Percentiles rank a stretch among this genome's conserved stretches.
Evolutionary conservation across 352 stramenopile genomes (phyloP).

Genomic region (Phytophthora rubi): DNA sequence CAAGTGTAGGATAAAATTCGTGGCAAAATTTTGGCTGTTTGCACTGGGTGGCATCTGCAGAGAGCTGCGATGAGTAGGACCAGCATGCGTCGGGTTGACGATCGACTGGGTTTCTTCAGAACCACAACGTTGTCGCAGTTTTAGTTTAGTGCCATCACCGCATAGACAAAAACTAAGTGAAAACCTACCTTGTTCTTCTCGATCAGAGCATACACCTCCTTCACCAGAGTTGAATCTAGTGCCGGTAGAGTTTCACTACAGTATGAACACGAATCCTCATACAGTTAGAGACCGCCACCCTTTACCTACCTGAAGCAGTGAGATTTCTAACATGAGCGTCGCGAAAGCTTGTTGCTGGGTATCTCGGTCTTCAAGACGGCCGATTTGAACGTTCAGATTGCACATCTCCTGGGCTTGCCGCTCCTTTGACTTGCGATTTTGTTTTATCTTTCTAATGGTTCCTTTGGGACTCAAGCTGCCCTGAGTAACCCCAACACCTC

Average conservation of each 20-base stretch:
- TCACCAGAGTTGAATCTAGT: conserved; percentile 44
- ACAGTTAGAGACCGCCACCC: not conserved
- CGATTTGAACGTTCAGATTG: conserved; percentile 55
- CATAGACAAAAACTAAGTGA: not conserved
- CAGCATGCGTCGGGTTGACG: conserved; percentile 64
- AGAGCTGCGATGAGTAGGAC: conserved; percentile 63
- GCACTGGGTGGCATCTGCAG: conserved; percentile 51
- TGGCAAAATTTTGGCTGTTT: conserved; percentile 45
- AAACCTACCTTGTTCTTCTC: conserved; percentile 66
- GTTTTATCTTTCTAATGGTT: conserved; percentile 50
- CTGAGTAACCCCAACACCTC: not conserved
- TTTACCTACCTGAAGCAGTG: not conserved
- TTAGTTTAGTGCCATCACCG: conserved; percentile 1
- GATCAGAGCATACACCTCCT: conserved; percentile 51
- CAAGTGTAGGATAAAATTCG: conserved; percentile 53
- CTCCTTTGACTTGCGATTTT: conserved; percentile 56
- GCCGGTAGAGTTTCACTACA: conserved; percentile 46
- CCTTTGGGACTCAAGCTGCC: conserved; percentile 36
- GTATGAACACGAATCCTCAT: not conserved
- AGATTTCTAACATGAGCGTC: conserved; percentile 44
- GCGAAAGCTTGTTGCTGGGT: conserved; percentile 71
- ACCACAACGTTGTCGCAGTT: not conserved
- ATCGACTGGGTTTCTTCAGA: conserved; percentile 46
- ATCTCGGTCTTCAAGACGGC: conserved; percentile 68
- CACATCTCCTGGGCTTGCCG: conserved; percentile 38